Evolutionary conservation across 768 basidiomycete species (phyloP).

Genomic region (Agaricus subrufescens): DNA sequence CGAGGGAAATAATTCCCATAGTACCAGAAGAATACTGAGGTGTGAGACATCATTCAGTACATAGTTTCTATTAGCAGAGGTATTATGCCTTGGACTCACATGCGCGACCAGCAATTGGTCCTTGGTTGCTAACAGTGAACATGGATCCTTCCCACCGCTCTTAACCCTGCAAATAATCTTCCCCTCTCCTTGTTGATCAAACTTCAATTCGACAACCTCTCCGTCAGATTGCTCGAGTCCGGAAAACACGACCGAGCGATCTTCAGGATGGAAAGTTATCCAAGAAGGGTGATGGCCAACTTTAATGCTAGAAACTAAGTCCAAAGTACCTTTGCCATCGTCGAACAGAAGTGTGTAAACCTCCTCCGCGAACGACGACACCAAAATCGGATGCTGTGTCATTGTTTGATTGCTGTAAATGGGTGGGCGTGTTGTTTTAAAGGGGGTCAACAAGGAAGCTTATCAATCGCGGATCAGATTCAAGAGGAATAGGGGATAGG

Average conservation of each 20-base stretch:
- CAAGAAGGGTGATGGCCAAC: conserved; percentile 72
- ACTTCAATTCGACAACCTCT: conserved; percentile 52
- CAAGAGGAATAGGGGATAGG: background rate
- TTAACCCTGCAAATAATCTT: conserved; percentile 41
- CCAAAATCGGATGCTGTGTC: conserved; percentile 47
- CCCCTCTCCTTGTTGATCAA: conserved; percentile 48
- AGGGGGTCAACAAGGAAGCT: background rate
- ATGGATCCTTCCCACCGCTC: conserved; percentile 60
- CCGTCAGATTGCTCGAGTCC: conserved; percentile 69
- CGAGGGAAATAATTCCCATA: conserved; percentile 52
- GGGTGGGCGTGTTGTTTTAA: too few species aligned
- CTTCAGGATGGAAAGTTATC: conserved; percentile 58
- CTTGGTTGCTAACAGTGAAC: conserved; percentile 54
- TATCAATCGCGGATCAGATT: background rate
- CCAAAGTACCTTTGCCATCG: conserved; percentile 38
- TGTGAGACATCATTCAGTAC: background rate
- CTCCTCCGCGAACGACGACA: conserved; percentile 60
- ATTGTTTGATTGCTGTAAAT: background rate
- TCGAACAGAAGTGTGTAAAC: conserved; percentile 66
- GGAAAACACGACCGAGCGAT: conserved; percentile 57
- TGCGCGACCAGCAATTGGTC: conserved; percentile 65
- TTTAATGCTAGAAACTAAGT: conserved; percentile 35
- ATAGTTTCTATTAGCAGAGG: background rate
- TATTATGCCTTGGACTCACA: conserved; percentile 36
- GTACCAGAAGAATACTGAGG: conserved; percentile 66